Percentiles rank a stretch among this genome's conserved stretches.
Evolutionary conservation across 345 rosid species (phyloP).

Genomic region (Eucalyptus sp.): DNA sequence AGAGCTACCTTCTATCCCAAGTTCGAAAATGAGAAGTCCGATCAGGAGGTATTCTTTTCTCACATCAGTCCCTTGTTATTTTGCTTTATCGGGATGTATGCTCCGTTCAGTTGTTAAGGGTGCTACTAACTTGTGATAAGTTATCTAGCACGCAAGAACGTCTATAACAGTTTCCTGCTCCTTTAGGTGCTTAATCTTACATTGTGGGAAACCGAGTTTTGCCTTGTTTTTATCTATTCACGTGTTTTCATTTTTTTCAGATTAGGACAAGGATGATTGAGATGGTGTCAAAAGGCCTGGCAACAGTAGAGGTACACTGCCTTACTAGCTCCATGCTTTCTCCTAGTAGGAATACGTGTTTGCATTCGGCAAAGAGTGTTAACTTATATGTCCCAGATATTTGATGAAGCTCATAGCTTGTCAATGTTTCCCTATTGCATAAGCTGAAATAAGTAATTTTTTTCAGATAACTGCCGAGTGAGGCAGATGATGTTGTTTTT

Average conservation of each 20-base stretch:
- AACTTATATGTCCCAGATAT: background rate
- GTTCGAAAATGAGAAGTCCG: conserved; percentile 96
- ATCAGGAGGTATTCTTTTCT: conserved; percentile 63
- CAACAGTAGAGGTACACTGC: conserved; percentile 64
- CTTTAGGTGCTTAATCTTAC: background rate
- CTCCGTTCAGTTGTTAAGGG: background rate
- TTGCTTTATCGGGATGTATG: background rate
- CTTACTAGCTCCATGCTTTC: background rate
- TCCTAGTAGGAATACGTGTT: background rate
- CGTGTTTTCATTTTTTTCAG: conserved; percentile 17
- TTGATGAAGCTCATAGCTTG: background rate
- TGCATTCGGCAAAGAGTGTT: background rate
- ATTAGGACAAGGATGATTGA: conserved; percentile 82
- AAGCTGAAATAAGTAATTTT: background rate
- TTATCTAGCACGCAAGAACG: background rate
- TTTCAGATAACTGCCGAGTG: background rate
- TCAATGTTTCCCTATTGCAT: background rate
- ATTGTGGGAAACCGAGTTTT: background rate
- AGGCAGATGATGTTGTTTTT: background rate
- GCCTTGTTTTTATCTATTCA: background rate
- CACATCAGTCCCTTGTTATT: background rate
- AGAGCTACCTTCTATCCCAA: conserved; percentile 98
- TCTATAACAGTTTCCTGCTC: background rate
- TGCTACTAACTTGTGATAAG: background rate
- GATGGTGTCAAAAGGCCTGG: conserved; percentile 81